Conservation (phyloP, 805 yeast genomes). For the Starmerella stigmatis region DNA sequence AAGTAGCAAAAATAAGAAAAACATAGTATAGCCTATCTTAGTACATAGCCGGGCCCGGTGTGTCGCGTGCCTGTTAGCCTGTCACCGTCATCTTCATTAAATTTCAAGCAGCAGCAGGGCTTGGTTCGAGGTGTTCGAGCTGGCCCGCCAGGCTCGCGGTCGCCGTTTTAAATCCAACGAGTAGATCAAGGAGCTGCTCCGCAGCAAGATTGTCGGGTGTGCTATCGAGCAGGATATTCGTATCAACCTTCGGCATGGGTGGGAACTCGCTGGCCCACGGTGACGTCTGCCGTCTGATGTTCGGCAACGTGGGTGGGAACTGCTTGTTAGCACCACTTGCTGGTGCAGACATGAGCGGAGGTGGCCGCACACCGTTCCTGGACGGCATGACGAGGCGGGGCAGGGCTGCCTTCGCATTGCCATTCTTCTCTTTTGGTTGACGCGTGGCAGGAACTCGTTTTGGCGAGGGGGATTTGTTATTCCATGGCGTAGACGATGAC, state of each 20-base stretch:
- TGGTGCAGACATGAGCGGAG: slow-evolving; percentile 13
- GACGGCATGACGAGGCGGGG: slow-evolving; percentile 20
- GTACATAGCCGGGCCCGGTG: too few relatives aligned
- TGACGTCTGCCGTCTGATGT: not conserved
- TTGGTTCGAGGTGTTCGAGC: not conserved
- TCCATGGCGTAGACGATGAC: slow-evolving; percentile 7
- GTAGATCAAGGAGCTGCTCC: slow-evolving; percentile 29
- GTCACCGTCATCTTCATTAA: too few relatives aligned
- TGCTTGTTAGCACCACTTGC: slow-evolving; percentile 9
- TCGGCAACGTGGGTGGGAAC: not conserved
- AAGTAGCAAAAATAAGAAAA: too few relatives aligned
- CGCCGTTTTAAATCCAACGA: slow-evolving; percentile 27
- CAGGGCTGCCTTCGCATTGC: slow-evolving; percentile 5
- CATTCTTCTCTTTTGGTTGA: not conserved
- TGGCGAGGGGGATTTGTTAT: slow-evolving; percentile 20
- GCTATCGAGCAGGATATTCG: slow-evolving; percentile 32
- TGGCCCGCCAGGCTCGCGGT: slow-evolving; percentile 17
- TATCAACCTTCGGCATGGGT: slow-evolving; percentile 30
- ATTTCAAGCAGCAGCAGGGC: too few relatives aligned
- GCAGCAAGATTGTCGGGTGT: slow-evolving; percentile 30
- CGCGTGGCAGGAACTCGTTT: not conserved
- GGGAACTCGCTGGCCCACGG: slow-evolving; percentile 24
- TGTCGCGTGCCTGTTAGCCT: too few relatives aligned
- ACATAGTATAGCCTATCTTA: too few relatives aligned
- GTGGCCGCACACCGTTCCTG: slow-evolving; percentile 3